Base-by-base conservation (phyloP, 73 alveolate genomes). In the Blepharisma stoltei region DNA sequence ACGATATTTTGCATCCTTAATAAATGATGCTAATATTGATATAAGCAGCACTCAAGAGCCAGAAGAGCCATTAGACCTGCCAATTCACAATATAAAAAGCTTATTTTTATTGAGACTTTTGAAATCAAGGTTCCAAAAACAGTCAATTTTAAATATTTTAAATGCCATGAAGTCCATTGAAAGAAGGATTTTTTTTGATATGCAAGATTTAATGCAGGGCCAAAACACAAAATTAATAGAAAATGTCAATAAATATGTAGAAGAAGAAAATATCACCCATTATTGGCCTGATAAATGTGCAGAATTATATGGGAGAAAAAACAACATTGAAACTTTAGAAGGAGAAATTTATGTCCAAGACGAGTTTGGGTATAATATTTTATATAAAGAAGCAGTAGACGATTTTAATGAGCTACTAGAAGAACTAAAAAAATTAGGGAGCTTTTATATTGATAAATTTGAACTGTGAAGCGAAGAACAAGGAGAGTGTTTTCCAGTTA, bases 271-370 rank as follows among this genome's bases (percentile, higher is more conserved):
- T 32, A 32, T 32, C 41, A 32, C 41, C 3, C 41, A 32, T 32
- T 32, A 32, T 32, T 32, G 41, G 37, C 18, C 46, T 25, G 14
- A 20, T 60, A 38, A 20, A 60, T 14, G 23, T 8, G 46, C 46
- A 9, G 23, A 20, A 14, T 20, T 60, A 8, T n/a, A 60, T 9
- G 11, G 46, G 18, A n/a, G 45, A 20, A 25, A 60, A 8, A 38
- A 60, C 5, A 18, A 8, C 2, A 14, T 60, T 9, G 73, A 60
- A 25, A 14, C 37, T 4, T 8, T 60, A 8, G 73, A 60, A 18
- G 45, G 23, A n/a, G 49, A 60, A 60, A 14, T 14, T 38, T 60
- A 20, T 25, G 73, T 60, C 73, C 37, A 60, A 9, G 73, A 60
- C 73, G 11, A 14, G 49, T 14, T 14, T 20, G 73, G 45, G 2